These are phyloP conservation scores for Sabuloglossum arenarium DNA, from an alignment of 495 filamentous ascomycete genomes.

Conservation along the genomic window DNA sequence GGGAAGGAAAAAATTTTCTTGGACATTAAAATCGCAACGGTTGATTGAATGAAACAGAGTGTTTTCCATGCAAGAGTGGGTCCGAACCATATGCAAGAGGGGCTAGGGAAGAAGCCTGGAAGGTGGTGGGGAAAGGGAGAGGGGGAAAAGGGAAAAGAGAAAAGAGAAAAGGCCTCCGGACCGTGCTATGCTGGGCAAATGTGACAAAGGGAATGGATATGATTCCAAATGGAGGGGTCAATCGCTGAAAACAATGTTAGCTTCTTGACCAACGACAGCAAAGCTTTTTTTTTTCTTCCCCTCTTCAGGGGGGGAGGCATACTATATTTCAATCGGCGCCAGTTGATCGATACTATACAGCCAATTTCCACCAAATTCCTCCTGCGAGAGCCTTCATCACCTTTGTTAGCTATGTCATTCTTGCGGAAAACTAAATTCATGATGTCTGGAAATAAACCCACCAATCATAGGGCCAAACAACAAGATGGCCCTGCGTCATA, in stretches of 20 bases:
- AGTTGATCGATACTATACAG: slow-evolving; percentile 89
- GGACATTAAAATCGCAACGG: too few relatives aligned
- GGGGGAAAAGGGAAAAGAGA: neutral
- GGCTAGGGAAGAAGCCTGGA: too few relatives aligned
- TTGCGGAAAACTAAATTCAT: neutral
- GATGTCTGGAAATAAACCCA: slow-evolving; percentile 12
- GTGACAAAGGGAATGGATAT: neutral
- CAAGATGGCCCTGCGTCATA: slow-evolving; percentile 71
- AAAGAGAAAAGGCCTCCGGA: neutral
- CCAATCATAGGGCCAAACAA: slow-evolving; percentile 91
- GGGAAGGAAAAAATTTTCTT: too few relatives aligned
- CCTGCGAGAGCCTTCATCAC: slow-evolving; percentile 43
- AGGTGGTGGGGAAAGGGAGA: slow-evolving; percentile 13
- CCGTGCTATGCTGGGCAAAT: neutral
- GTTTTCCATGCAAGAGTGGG: too few relatives aligned
- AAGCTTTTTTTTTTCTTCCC: too few relatives aligned
- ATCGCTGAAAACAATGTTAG: neutral
- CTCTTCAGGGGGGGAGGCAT: slow-evolving; percentile 22
- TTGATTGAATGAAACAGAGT: too few relatives aligned
- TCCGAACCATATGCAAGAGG: too few relatives aligned
- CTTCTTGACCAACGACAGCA: too few relatives aligned
- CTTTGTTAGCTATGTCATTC: neutral
- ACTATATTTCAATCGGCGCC: slow-evolving; percentile 96
- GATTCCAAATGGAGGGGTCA: neutral
- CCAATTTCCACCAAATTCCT: slow-evolving; percentile 90